Evolutionary conservation across 2,329 filamentous ascomycete genomes (phyloP), one percentile per base, ranked within the genome.

Genomic region (Bipolaris gigantea): DNA sequence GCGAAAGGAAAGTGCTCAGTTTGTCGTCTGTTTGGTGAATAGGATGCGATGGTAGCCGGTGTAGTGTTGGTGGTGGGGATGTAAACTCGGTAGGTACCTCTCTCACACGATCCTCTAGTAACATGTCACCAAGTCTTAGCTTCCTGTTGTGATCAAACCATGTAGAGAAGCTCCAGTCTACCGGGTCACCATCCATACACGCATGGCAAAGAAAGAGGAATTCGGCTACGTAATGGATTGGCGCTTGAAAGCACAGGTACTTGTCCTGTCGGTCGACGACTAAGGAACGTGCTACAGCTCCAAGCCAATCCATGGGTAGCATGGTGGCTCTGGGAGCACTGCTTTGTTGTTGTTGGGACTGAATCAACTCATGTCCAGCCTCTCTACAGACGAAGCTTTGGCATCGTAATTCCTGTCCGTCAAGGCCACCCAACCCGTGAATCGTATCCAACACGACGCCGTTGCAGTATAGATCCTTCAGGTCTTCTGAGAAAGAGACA

Each of bases 221-320:
- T 34, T 70, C 64, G 19, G 53, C 59, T 18, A 67, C 42, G 33
- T 70, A 72, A 5, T 65, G 51, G 1, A 48, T 34, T 3, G 64
- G 68, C 10, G 68, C 65, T 21, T 57, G 55, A 27, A 62, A 67
- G 36, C 66, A 62, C 8, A 71, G 57, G 33, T 70, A 71, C 19
- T 71, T 72, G 60, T 72, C 68, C 40, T 65, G 59, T 7, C 68
- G 64, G 38, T 69, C 64, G 21, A 72, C 59, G 6, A 66, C 62
- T 5, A 72, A 60, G 0, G 64, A 70, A 15, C 64, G 62, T 6
- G 65, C 60, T 13, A 72, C 56, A 0, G 58, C 50, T 43, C 63
- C 57, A 7, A 71, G 41, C 50, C 61, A 60, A 27, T 67, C 61
- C 39, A 58, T 46, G n/a, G 55, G 55, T 16, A 48, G 27, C 54